phyloP scores from a whole-genome alignment of 1,139 yeast species.

The Zhuliangozyma blackwelliae region DNA sequence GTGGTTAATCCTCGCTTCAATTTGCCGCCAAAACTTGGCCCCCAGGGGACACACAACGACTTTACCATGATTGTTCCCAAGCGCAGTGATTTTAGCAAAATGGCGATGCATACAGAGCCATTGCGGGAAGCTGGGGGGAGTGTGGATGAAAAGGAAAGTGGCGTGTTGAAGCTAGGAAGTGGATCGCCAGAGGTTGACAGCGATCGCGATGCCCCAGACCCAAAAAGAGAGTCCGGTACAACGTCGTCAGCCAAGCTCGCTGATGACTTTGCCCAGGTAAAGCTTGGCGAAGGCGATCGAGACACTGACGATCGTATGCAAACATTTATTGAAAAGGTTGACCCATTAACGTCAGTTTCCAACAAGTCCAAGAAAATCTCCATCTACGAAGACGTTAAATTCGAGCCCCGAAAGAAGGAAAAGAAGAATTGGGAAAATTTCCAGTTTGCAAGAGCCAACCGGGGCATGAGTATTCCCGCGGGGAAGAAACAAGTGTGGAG shows the following conservation, averaged over 20 bases:
- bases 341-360: constrained; percentile 37
- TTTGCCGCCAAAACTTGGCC: constrained; percentile 15
- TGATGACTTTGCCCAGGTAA: constrained; percentile 38
- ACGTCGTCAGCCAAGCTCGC: constrained; percentile 13
- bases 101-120: too few species aligned
- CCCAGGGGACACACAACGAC: constrained; percentile 15
- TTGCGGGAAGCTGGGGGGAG: too few species aligned
- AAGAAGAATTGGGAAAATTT: constrained; percentile 38
- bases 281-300: constrained; percentile 13
- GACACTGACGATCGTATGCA: constrained; percentile 21
- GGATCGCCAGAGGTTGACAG: too few species aligned
- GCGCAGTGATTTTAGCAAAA: constrained; percentile 1
- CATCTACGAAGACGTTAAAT: constrained; percentile 34
- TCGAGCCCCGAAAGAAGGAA: constrained; percentile 25
- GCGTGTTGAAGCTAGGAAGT: too few species aligned
- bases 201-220: too few species aligned
- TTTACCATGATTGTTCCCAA: constrained; percentile 37
- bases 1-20: constrained; percentile 5
- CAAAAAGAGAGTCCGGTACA: background rate
- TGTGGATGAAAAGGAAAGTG: too few species aligned
- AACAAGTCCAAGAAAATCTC: constrained; percentile 30
- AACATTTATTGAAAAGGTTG: constrained; percentile 36
- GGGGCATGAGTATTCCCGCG: background rate
- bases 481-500: too few species aligned
- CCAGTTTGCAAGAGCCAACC: constrained; percentile 14